Percentiles rank a stretch among this genome's conserved stretches.
Conservation (phyloP, 805 yeast species). For the Candida broadrunensis region DNA sequence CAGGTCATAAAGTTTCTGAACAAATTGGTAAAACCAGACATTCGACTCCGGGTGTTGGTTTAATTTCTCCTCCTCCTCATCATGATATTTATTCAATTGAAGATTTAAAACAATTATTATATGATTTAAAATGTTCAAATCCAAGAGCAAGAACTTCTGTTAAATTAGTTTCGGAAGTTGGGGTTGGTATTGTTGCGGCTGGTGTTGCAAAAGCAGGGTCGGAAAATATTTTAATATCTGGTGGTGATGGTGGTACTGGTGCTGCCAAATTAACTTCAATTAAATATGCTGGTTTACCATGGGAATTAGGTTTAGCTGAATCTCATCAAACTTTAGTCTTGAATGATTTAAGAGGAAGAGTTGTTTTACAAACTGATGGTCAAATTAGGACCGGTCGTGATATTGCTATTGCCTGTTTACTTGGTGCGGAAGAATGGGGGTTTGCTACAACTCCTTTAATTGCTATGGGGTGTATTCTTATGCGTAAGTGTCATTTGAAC, state of each 20-base stretch:
- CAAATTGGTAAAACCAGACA: constrained; percentile 93
- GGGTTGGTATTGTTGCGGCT: constrained; percentile 98
- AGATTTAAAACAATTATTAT: constrained; percentile 93
- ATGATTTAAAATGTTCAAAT: constrained; percentile 93
- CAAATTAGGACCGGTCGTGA: constrained; percentile 97
- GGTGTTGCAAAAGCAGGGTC: constrained; percentile 99
- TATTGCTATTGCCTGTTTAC: constrained; percentile 89
- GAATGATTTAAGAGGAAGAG: constrained; percentile 94
- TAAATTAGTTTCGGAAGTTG: constrained; percentile 95
- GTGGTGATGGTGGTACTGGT: constrained; percentile 99
- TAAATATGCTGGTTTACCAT: constrained; percentile 95
- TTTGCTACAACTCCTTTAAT: constrained; percentile 96
- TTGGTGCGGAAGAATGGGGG: constrained; percentile 99
- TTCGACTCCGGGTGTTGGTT: constrained; percentile 94
- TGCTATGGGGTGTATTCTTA: constrained; percentile 96
- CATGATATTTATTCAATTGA: constrained; percentile 98
- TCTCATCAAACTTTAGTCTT: constrained; percentile 95
- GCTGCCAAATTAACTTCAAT: constrained; percentile 98
- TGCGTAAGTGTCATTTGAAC: constrained; percentile 83
- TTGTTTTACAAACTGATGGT: constrained; percentile 96
- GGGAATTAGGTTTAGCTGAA: constrained; percentile 98
- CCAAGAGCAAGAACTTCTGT: constrained; percentile 97
- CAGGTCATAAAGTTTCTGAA: constrained; percentile 87
- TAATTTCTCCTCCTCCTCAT: constrained; percentile 98
- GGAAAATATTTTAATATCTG: constrained; percentile 91